These are phyloP conservation scores for Rhizoctonia solani DNA, from an alignment of 1,284 basidiomycete genomes.

Conservation along the genomic window DNA sequence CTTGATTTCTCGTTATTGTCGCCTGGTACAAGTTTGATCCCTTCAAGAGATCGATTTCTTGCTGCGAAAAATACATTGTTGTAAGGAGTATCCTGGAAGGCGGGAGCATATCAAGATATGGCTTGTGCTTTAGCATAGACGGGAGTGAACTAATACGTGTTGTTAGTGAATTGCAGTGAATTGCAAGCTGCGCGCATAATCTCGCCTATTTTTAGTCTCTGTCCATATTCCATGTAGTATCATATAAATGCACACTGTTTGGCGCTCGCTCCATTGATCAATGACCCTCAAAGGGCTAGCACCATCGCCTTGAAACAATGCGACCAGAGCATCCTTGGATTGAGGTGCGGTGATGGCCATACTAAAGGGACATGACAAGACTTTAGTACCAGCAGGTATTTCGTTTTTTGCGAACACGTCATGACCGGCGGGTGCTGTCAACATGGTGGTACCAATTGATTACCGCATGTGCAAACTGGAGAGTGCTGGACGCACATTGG, in stretches of 20 bases:
- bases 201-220: slow-evolving; percentile 40
- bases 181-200: slow-evolving; percentile 38
- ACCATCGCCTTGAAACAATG: slow-evolving; percentile 38
- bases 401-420: slow-evolving; percentile 57
- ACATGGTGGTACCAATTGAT: slow-evolving; percentile 42
- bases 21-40: slow-evolving; percentile 82
- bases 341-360: slow-evolving; percentile 67
- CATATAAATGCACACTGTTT: slow-evolving; percentile 73
- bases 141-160: slow-evolving; percentile 38
- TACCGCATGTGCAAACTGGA: slow-evolving; percentile 29
- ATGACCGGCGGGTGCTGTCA: slow-evolving; percentile 55
- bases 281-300: slow-evolving; percentile 39
- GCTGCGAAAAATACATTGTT: slow-evolving; percentile 68
- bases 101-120: slow-evolving; percentile 74
- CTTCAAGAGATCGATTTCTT: slow-evolving; percentile 66
- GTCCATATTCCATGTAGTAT: slow-evolving; percentile 65
- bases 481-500: slow-evolving; percentile 48
- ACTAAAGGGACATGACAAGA: slow-evolving; percentile 76
- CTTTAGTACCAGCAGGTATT: slow-evolving; percentile 56
- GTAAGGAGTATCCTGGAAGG: slow-evolving; percentile 61
- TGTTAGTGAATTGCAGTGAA: slow-evolving; percentile 8
- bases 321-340: slow-evolving; percentile 38
- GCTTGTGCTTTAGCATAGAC: slow-evolving; percentile 53
- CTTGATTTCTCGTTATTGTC: slow-evolving; percentile 60
- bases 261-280: slow-evolving; percentile 64